phyloP scores from a whole-genome alignment of 2,329 filamentous ascomycete genomes.

The Zasmidium angulare region DNA sequence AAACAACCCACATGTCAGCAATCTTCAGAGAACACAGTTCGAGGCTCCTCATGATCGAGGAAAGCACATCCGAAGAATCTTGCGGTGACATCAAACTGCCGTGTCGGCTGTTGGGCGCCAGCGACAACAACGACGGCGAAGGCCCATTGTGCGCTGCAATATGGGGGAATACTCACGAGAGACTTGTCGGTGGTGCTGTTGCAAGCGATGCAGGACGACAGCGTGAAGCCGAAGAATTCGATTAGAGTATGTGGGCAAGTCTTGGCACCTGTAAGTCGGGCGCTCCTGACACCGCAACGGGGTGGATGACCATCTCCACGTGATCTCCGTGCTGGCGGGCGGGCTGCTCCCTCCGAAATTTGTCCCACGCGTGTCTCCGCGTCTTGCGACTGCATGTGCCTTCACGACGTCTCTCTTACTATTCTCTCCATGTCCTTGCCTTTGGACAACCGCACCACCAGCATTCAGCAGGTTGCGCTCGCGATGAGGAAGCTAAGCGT shows the following conservation, averaged over 20 bases:
- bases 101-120: background rate
- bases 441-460: too few relatives aligned
- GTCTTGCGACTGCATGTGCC: too few relatives aligned
- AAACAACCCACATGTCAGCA: conserved; percentile 81
- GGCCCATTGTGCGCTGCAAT: conserved; percentile 1
- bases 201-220: background rate
- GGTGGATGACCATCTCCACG: background rate
- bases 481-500: too few relatives aligned
- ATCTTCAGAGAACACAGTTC: conserved; percentile 79
- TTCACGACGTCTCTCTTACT: too few relatives aligned
- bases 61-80: conserved; percentile 99
- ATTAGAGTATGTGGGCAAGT: background rate
- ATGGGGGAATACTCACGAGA: background rate
- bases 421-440: too few relatives aligned
- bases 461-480: too few relatives aligned
- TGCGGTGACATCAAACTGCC: conserved; percentile 66
- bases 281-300: background rate
- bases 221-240: background rate
- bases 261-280: background rate
- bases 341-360: too few relatives aligned
- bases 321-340: too few relatives aligned
- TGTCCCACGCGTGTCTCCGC: too few relatives aligned
- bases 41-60: too few relatives aligned
- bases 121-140: background rate
- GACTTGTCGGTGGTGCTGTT: conserved; percentile 1